Evolutionary conservation across 176 grass and related monocot genomes (phyloP).

Genomic region (Phoenix roebelenii): DNA sequence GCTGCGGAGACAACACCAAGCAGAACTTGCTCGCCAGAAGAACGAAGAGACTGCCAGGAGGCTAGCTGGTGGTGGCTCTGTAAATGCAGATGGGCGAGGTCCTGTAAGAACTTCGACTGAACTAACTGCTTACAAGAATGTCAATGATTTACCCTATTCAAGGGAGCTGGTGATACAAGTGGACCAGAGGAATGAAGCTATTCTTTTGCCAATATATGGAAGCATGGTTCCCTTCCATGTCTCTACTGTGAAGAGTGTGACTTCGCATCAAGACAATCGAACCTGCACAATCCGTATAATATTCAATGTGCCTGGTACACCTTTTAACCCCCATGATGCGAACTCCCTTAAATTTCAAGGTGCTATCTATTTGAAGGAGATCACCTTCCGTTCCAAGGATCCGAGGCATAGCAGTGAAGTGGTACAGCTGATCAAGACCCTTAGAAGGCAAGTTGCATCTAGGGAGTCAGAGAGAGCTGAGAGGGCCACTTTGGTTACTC

Average conservation of each 20-base stretch:
- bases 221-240: conserved; percentile 85
- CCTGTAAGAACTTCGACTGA: conserved; percentile 46
- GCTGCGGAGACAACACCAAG: conserved; percentile 65
- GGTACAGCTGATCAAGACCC: conserved; percentile 74
- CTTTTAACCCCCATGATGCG: conserved; percentile 54
- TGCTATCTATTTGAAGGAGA: conserved; percentile 69
- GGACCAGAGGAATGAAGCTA: conserved; percentile 69
- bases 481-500: conserved; percentile 83
- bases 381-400: conserved; percentile 76
- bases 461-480: conserved; percentile 85
- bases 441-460: conserved; percentile 77
- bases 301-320: conserved; percentile 83
- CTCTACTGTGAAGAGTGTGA: conserved; percentile 78
- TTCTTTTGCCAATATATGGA: conserved; percentile 85
- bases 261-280: conserved; percentile 60
- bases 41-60: conserved; percentile 75
- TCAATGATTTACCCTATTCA: conserved; percentile 52
- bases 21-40: conserved; percentile 79
- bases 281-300: conserved; percentile 67
- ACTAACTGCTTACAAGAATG: conserved; percentile 70
- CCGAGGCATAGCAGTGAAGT: conserved; percentile 71
- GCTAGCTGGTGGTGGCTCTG: conserved; percentile 52
- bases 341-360: conserved; percentile 59
- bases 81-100: conserved; percentile 39
- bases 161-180: conserved; percentile 76